Conservation (phyloP, 495 filamentous ascomycete genomes). For the Diplogelasinospora grovesii region DNA sequence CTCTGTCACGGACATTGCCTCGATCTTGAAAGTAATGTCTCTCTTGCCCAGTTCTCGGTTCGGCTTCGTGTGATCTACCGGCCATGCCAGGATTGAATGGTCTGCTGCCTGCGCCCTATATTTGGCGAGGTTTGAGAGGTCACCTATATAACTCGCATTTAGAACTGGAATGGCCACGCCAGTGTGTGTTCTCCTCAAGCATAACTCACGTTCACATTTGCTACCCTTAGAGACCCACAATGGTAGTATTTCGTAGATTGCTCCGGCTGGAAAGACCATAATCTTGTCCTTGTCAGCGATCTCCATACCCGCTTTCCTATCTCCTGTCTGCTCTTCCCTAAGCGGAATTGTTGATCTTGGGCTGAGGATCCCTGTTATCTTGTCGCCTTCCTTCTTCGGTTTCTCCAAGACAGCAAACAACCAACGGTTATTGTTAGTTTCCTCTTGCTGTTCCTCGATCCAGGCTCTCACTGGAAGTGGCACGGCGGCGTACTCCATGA, state of each 20-base stretch:
- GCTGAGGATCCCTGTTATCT: slow-evolving; percentile 9
- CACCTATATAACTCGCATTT: slow-evolving; percentile 8
- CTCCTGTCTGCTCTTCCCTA: background rate
- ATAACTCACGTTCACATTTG: slow-evolving; percentile 26
- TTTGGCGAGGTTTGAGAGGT: slow-evolving; percentile 22
- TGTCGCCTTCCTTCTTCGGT: slow-evolving; percentile 16
- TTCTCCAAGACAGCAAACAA: slow-evolving; percentile 25
- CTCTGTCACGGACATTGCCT: slow-evolving; percentile 26
- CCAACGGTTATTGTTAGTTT: slow-evolving; percentile 17
- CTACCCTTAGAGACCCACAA: slow-evolving; percentile 27
- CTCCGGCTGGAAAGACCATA: slow-evolving; percentile 25
- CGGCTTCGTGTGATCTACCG: slow-evolving; percentile 27
- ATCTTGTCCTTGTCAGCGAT: slow-evolving; percentile 27
- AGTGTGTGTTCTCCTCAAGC: no score
- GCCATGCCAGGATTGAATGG: slow-evolving; percentile 23
- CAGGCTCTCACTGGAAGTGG: slow-evolving; percentile 19
- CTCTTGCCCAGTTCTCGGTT: slow-evolving; percentile 20
- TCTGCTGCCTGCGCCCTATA: slow-evolving; percentile 21
- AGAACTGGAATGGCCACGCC: no score
- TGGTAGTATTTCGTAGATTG: slow-evolving; percentile 27
- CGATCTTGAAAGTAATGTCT: slow-evolving; percentile 26
- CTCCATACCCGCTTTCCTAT: background rate
- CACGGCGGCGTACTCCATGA: slow-evolving; percentile 30
- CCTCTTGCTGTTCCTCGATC: slow-evolving; percentile 27
- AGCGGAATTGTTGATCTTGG: slow-evolving; percentile 8